A percentile compares a stretch with the other conserved stretches of the same genome.
These are phyloP conservation scores for Rhazya stricta DNA, from an alignment of 257 asterid genomes.

Conservation along the genomic window DNA sequence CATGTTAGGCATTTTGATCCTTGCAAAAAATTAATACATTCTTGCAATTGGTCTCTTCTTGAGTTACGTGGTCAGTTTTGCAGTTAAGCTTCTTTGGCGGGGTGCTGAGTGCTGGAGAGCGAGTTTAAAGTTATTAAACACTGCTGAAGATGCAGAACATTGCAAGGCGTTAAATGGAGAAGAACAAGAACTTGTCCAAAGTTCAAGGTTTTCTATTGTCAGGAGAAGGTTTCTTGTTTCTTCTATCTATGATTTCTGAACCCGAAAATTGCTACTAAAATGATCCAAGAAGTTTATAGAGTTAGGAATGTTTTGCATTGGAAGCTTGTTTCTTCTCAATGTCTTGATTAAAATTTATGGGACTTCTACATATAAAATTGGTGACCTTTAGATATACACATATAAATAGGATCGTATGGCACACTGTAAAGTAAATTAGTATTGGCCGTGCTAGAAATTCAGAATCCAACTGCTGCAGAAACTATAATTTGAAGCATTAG, in stretches of 20 bases:
- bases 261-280: neutral
- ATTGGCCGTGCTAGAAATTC: neutral
- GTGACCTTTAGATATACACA: neutral
- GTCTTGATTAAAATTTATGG: neutral
- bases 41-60: neutral
- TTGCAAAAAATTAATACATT: neutral
- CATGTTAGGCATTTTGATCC: neutral
- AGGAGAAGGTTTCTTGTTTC: constrained; percentile 57
- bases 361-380: neutral
- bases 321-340: neutral
- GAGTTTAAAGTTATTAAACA: constrained; percentile 57
- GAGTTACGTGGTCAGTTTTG: constrained; percentile 21
- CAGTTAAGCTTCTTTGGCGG: constrained; percentile 91
- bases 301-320: neutral
- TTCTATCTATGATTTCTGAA: neutral
- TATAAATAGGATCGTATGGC: neutral
- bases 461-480: neutral
- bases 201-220: constrained; percentile 38
- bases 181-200: constrained; percentile 19
- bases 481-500: neutral
- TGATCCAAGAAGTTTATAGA: neutral
- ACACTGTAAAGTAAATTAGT: neutral
- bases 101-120: constrained; percentile 91
- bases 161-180: constrained; percentile 28
- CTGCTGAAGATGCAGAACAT: constrained; percentile 58